phyloP scores from a whole-genome alignment of 768 basidiomycete genomes.

The Tricholoma hemisulphureum region DNA sequence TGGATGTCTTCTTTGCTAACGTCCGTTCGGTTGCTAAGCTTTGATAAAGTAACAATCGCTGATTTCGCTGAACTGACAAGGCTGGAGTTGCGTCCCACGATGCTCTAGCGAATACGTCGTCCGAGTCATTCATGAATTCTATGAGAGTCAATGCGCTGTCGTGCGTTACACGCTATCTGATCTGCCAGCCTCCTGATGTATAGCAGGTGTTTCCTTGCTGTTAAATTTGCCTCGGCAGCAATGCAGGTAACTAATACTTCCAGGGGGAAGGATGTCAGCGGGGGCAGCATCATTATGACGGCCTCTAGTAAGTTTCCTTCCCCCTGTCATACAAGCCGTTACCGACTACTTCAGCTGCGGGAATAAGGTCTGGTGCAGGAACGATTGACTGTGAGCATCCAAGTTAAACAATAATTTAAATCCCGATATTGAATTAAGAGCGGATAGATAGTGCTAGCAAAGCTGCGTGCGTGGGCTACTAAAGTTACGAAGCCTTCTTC shows the following conservation, averaged over 20 bases:
- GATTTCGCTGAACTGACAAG: constrained; percentile 32
- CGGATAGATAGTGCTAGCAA: constrained; percentile 84
- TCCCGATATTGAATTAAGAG: neutral
- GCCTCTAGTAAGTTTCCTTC: constrained; percentile 61
- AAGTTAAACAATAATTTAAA: neutral
- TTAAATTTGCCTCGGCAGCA: constrained; percentile 81
- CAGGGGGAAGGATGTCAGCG: constrained; percentile 63
- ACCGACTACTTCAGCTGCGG: constrained; percentile 57
- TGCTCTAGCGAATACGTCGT: constrained; percentile 51
- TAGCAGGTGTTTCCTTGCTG: constrained; percentile 79
- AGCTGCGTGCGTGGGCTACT: constrained; percentile 65
- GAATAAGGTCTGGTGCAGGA: constrained; percentile 80
- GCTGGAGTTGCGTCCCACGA: constrained; percentile 59
- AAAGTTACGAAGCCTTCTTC: neutral
- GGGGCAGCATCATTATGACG: constrained; percentile 86
- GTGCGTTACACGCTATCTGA: constrained; percentile 28
- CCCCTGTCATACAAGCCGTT: neutral
- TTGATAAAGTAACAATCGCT: neutral
- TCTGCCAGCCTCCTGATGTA: neutral
- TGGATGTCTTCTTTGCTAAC: constrained; percentile 96
- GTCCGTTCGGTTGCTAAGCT: constrained; percentile 40
- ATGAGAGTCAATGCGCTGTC: constrained; percentile 75
- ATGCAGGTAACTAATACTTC: constrained; percentile 70
- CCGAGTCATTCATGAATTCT: constrained; percentile 68
- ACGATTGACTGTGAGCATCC: constrained; percentile 67